Evolutionary conservation across 2,329 filamentous ascomycete species (phyloP).

Genomic region (Fusarium begoniae): DNA sequence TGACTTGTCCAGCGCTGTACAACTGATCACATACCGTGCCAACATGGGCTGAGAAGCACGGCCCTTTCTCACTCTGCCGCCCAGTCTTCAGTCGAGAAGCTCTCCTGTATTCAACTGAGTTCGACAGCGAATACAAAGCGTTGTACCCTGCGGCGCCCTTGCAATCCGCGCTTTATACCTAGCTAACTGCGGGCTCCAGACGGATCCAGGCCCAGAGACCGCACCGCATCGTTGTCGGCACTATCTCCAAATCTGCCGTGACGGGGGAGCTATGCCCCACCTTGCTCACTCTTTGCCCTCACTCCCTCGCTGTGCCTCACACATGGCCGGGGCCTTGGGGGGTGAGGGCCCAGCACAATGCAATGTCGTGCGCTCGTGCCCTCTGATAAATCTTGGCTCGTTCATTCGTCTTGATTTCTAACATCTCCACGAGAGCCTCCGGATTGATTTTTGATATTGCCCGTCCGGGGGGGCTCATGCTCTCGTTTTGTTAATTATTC

Average conservation of each 20-base stretch:
- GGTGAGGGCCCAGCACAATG: slow-evolving; percentile 43
- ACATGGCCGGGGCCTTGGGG: slow-evolving; percentile 42
- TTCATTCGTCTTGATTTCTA: slow-evolving; percentile 42
- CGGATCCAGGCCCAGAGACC: slow-evolving; percentile 36
- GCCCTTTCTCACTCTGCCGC: slow-evolving; percentile 20
- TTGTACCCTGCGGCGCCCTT: slow-evolving; percentile 32
- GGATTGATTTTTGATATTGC: slow-evolving; percentile 38
- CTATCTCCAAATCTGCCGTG: slow-evolving; percentile 45
- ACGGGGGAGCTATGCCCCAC: slow-evolving; percentile 41
- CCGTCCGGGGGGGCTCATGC: slow-evolving; percentile 29
- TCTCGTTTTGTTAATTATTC: slow-evolving; percentile 31
- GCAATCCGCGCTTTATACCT: slow-evolving; percentile 35
- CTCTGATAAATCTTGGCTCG: slow-evolving; percentile 45
- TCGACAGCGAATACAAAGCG: slow-evolving; percentile 21
- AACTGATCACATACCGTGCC: slow-evolving; percentile 23
- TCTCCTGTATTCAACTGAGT: slow-evolving; percentile 13
- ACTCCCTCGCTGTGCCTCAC: slow-evolving; percentile 41
- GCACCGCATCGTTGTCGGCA: slow-evolving; percentile 41
- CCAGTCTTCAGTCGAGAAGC: slow-evolving; percentile 5
- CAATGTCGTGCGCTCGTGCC: slow-evolving; percentile 45
- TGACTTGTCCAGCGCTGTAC: not conserved
- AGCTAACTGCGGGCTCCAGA: slow-evolving; percentile 32
- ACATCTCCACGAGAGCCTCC: slow-evolving; percentile 41
- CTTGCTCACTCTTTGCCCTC: slow-evolving; percentile 40
- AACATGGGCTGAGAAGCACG: slow-evolving; percentile 20